Percentiles rank a stretch among this genome's conserved stretches.
phyloP scores from a whole-genome alignment of 768 basidiomycete species.

The Suillus subalutaceus region DNA sequence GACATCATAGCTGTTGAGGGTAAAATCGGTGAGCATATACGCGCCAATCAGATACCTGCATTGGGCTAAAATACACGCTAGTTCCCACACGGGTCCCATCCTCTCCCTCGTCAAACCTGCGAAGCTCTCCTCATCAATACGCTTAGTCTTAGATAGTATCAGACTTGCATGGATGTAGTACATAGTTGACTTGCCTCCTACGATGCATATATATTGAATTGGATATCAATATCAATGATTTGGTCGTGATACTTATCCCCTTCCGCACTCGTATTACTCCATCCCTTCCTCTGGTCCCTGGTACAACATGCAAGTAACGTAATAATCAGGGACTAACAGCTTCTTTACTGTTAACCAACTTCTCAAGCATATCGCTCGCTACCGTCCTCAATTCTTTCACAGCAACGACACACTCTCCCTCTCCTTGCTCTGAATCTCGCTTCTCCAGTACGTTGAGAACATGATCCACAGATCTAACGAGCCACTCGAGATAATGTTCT shows the following conservation, averaged over 20 bases:
- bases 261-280: not conserved
- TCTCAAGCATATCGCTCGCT: not conserved
- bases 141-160: constrained; percentile 74
- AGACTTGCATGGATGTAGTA: not conserved
- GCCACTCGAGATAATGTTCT: rapidly evolving
- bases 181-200: too few species aligned
- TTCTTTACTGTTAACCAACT: not conserved
- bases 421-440: not conserved
- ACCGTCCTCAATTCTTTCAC: not conserved
- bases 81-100: constrained; percentile 68
- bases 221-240: not conserved
- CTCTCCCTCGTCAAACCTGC: constrained; percentile 77
- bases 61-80: constrained; percentile 6
- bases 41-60: not conserved
- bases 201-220: too few species aligned
- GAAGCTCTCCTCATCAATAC: constrained; percentile 60
- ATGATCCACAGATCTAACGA: not conserved
- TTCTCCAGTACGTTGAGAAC: not conserved
- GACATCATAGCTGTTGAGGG: constrained; percentile 42
- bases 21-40: constrained; percentile 23
- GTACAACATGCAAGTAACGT: not conserved
- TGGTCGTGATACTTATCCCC: not conserved
- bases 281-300: not conserved
- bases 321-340: not conserved
- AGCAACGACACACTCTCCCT: not conserved